These are phyloP conservation scores for Leucaena leucocephala DNA, from an alignment of 306 rosid species.

Conservation along the genomic window DNA sequence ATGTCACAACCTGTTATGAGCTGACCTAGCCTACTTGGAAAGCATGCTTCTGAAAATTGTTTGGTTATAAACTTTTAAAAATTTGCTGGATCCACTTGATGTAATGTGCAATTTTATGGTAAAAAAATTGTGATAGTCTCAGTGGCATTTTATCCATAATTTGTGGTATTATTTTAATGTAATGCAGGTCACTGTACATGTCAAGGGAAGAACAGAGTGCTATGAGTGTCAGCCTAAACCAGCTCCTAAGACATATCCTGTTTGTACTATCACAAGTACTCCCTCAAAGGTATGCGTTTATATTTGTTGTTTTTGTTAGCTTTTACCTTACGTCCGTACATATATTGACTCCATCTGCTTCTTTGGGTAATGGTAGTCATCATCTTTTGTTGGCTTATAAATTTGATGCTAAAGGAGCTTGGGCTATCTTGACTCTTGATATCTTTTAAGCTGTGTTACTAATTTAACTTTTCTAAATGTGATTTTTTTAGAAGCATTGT, in stretches of 20 bases:
- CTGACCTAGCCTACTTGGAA: neutral
- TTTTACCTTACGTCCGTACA: neutral
- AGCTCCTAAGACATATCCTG: constrained; percentile 97
- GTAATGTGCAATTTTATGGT: neutral
- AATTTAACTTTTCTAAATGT: neutral
- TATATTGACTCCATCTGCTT: constrained; percentile 2
- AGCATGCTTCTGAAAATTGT: constrained; percentile 3
- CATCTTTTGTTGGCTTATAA: neutral
- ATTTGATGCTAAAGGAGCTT: constrained; percentile 15
- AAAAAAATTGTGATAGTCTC: constrained; percentile 16
- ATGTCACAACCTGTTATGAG: neutral
- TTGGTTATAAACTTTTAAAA: constrained; percentile 6
- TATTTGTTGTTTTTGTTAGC: neutral
- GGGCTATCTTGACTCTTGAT: neutral
- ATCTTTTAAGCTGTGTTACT: neutral
- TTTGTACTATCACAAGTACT: constrained; percentile 96
- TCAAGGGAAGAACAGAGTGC: constrained; percentile 97
- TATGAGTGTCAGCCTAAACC: constrained; percentile 98
- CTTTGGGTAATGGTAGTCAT: constrained; percentile 11
- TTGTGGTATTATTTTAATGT: constrained; percentile 37
- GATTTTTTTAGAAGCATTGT: neutral
- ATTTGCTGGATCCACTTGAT: constrained; percentile 18
- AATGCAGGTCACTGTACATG: constrained; percentile 90
- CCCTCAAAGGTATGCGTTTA: constrained; percentile 84
- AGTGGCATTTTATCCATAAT: constrained; percentile 14